A percentile compares a stretch with the other conserved stretches of the same genome.
These are phyloP conservation scores for Pterocarpus santalinus DNA, from an alignment of 306 rosid species.

Conservation along the genomic window DNA sequence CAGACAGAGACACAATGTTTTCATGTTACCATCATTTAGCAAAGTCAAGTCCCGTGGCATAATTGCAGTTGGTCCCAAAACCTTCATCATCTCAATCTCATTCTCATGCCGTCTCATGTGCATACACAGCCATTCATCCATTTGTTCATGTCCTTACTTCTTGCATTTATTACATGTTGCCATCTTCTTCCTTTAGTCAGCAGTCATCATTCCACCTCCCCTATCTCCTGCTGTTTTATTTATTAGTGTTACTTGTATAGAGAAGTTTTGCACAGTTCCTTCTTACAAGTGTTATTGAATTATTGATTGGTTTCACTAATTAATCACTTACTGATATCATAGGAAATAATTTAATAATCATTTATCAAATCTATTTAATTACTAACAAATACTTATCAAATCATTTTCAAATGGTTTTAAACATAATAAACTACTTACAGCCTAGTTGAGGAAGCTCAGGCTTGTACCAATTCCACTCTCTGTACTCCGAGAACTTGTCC, in stretches of 20 bases:
- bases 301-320: background rate
- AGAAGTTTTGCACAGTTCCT: background rate
- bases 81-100: background rate
- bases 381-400: no score
- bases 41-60: conserved; percentile 36
- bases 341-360: no score
- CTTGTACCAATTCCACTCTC: background rate
- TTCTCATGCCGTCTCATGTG: background rate
- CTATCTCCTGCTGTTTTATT: conserved; percentile 3
- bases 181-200: background rate
- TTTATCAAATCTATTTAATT: background rate
- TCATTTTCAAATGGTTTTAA: no score
- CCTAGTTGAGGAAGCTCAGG: background rate
- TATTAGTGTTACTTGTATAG: background rate
- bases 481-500: background rate
- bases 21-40: background rate
- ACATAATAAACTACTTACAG: background rate
- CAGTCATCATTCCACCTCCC: background rate
- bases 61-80: background rate
- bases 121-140: conserved; percentile 11
- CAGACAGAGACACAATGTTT: background rate
- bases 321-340: background rate
- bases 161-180: background rate
- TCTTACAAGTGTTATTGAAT: background rate
- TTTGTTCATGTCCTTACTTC: background rate